Evolutionary conservation across 2,329 filamentous ascomycete genomes (phyloP).

Genomic region (Penicillium nordicum): DNA sequence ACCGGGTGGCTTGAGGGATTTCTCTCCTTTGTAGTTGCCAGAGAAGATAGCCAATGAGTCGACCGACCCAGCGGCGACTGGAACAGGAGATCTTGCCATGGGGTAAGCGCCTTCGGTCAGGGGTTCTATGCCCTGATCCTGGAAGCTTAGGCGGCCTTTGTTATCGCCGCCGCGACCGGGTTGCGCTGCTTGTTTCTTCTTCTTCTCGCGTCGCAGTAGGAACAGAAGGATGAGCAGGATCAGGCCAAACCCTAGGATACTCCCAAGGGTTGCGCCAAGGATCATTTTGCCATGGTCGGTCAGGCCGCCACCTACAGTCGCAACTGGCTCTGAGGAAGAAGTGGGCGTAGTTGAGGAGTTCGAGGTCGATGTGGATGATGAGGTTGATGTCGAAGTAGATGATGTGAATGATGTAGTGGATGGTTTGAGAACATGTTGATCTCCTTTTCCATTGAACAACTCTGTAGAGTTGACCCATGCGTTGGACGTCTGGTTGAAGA

Average conservation of each 20-base stretch:
- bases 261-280: constrained; percentile 76
- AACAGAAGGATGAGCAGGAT: constrained; percentile 71
- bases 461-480: constrained; percentile 70
- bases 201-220: constrained; percentile 51
- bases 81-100: constrained; percentile 44
- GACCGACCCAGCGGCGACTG: constrained; percentile 32
- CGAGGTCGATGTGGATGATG: constrained; percentile 30
- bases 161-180: constrained; percentile 48
- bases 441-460: constrained; percentile 51
- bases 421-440: constrained; percentile 14
- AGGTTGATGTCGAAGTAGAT: constrained; percentile 30
- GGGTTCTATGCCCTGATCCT: constrained; percentile 46
- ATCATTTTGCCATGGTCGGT: constrained; percentile 53
- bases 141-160: constrained; percentile 54
- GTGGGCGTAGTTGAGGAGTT: constrained; percentile 31
- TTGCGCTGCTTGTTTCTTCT: constrained; percentile 48
- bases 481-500: constrained; percentile 75
- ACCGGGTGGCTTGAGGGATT: constrained; percentile 27
- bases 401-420: constrained; percentile 19
- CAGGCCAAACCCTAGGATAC: constrained; percentile 69
- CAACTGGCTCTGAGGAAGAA: constrained; percentile 30
- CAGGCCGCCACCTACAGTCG: constrained; percentile 31
- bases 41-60: constrained; percentile 43
- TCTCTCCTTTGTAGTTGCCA: constrained; percentile 34
- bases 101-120: constrained; percentile 42